Evolutionary conservation across 2,329 filamentous ascomycete genomes (phyloP).

Genomic region (Blastomyces emzantsi): DNA sequence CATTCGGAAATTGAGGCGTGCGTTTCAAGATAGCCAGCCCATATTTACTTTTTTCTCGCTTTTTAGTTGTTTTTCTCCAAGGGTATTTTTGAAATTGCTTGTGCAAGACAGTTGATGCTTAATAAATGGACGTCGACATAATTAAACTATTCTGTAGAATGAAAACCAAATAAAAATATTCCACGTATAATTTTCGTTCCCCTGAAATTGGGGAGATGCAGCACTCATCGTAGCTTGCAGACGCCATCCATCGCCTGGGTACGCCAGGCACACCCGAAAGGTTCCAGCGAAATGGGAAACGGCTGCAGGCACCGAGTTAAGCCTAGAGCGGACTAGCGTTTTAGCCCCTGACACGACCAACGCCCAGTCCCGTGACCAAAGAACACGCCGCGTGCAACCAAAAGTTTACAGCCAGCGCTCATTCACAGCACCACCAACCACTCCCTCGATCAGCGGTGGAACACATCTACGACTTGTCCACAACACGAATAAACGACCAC

Average conservation of each 20-base stretch:
- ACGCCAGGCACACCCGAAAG: background rate
- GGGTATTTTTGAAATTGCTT: background rate
- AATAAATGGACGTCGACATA: background rate
- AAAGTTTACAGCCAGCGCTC: constrained; percentile 10
- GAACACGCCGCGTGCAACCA: constrained; percentile 18
- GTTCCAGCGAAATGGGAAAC: background rate
- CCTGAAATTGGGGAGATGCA: background rate
- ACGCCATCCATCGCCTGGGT: background rate
- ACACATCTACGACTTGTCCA: constrained; percentile 1
- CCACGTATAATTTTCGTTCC: background rate
- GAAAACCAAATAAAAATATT: background rate
- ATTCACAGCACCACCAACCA: background rate
- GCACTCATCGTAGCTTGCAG: too few relatives aligned
- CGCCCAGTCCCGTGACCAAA: constrained; percentile 14
- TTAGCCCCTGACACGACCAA: constrained; percentile 7
- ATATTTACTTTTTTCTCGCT: background rate
- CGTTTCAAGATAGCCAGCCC: background rate
- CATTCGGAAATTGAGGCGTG: background rate
- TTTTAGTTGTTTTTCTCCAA: background rate
- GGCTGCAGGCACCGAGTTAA: background rate
- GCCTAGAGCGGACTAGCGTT: background rate
- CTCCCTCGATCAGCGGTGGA: constrained; percentile 1
- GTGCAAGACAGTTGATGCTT: background rate
- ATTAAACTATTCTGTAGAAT: background rate
- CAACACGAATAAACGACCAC: constrained; percentile 12